Conservation (phyloP, 129 eudicot genomes). For the Artemisia tridentata region DNA sequence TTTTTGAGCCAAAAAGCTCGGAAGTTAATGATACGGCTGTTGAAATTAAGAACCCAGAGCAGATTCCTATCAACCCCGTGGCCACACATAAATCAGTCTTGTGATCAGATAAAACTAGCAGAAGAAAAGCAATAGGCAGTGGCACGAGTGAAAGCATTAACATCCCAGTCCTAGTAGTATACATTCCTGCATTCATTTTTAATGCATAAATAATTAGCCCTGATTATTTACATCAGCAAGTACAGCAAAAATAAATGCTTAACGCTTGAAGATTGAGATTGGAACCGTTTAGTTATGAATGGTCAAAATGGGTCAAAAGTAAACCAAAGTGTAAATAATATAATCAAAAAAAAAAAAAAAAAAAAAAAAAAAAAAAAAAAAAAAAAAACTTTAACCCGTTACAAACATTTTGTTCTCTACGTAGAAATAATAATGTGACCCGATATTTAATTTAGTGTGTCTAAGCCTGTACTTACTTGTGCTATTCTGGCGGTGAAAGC, state of each 20-base stretch:
- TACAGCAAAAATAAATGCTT: not conserved
- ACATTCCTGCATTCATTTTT: slow-evolving; percentile 39
- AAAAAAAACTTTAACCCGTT: too few relatives aligned
- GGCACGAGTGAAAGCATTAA: slow-evolving; percentile 50
- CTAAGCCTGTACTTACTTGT: slow-evolving; percentile 38
- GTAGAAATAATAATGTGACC: too few relatives aligned
- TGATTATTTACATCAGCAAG: not conserved
- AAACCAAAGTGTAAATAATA: too few relatives aligned
- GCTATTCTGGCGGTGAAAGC: slow-evolving; percentile 30
- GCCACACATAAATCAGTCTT: slow-evolving; percentile 32
- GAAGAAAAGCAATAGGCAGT: slow-evolving; percentile 52
- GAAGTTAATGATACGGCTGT: slow-evolving; percentile 73
- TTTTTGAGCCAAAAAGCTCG: slow-evolving; percentile 67
- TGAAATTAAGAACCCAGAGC: slow-evolving; percentile 68
- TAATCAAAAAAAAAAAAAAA: too few relatives aligned
- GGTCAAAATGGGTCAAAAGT: not conserved
- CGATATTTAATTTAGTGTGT: not conserved
- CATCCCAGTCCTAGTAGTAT: slow-evolving; percentile 59
- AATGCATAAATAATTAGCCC: not conserved
- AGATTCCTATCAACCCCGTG: slow-evolving; percentile 57
- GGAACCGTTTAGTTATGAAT: not conserved
- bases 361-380: too few relatives aligned
- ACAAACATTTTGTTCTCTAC: too few relatives aligned
- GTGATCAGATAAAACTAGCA: slow-evolving; percentile 42
- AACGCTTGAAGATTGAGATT: not conserved